Base-by-base conservation (phyloP, 228 moss, liverwort and hornwort species). In the Sphagnum magellanicum region DNA sequence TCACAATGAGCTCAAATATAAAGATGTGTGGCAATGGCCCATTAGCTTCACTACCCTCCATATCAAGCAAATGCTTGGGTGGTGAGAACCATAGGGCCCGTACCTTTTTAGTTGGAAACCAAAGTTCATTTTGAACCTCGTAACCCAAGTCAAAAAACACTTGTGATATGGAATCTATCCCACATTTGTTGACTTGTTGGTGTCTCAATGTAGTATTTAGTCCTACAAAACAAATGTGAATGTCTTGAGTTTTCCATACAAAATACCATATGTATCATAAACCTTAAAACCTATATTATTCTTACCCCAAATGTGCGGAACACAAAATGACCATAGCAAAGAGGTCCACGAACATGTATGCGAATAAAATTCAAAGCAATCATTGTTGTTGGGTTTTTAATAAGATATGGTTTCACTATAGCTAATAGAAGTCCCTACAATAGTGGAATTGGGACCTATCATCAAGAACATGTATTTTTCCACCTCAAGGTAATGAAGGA, bases 261-360 rank as follows among this genome's bases (percentile, higher is more conserved):
- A 11, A 11, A 53, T 6, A 53, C 6, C 53, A 53, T 53, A 6
- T 53, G 53, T 11, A n/a, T n/a, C n/a, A n/a, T 6, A 11, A 6
- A 53, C 11, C 53, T 53, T n/a, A n/a, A n/a, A n/a, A n/a, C 53
- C 53, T 11, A 53, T 53, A 53, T 6, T 6, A 11, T 11, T 53
- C 78, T 82, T 77, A 91, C 97, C 72, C 91, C 91, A 72, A 97
- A 93, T 0, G 90, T 97, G 71, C 93, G 90, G 70, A 93, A 97
- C 16, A 93, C 97, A 61, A 97, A 88, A 67, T 97, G 97, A 62
- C 93, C 97, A 50, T 88, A 97, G 85, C 89, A 93, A 70, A 97
- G 68, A 60, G 87, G 91, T 61, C 97, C 97, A 16, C 79, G 73
- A 64, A 91, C 97, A 48, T 90, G 87, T 73, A 87, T 83, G 49